A percentile compares a stretch with the other conserved stretches of the same genome.
Evolutionary conservation across 1,284 basidiomycete species (phyloP).

Genomic region (Marasmius sp.): DNA sequence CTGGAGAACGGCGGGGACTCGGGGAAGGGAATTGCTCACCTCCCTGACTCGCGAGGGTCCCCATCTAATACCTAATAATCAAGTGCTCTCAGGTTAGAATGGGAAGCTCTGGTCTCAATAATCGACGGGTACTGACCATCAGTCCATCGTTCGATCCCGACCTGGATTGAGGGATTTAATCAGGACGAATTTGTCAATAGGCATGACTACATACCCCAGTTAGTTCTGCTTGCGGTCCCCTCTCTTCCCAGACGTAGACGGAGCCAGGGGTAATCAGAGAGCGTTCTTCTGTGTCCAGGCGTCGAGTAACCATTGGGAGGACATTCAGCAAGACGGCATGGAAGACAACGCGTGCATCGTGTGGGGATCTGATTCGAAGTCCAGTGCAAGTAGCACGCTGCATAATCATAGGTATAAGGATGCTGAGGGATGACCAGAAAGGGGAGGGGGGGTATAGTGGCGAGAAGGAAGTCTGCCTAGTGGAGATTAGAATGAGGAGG

Average conservation of each 20-base stretch:
- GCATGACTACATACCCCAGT: constrained; percentile 53
- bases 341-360: constrained; percentile 76
- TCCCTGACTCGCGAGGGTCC: constrained; percentile 76
- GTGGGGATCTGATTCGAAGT: constrained; percentile 54
- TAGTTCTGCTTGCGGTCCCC: constrained; percentile 69
- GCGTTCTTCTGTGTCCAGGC: constrained; percentile 72
- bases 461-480: constrained; percentile 13
- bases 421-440: constrained; percentile 15
- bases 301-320: constrained; percentile 73
- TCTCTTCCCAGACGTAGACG: constrained; percentile 83
- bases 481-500: constrained; percentile 9
- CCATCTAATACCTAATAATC: constrained; percentile 67
- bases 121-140: constrained; percentile 33
- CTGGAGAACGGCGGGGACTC: constrained; percentile 3
- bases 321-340: constrained; percentile 67
- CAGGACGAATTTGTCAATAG: background rate
- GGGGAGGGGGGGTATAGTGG: constrained; percentile 15
- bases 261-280: constrained; percentile 63
- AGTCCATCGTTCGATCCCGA: constrained; percentile 71
- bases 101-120: too few species aligned
- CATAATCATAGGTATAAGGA: constrained; percentile 26
- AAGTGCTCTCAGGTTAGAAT: background rate
- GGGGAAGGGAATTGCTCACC: constrained; percentile 40
- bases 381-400: constrained; percentile 47
- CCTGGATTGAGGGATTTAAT: constrained; percentile 33